Percentiles rank a stretch among this genome's conserved stretches.
Conservation (phyloP, 1,284 basidiomycete genomes). For the Boletus smithii region DNA sequence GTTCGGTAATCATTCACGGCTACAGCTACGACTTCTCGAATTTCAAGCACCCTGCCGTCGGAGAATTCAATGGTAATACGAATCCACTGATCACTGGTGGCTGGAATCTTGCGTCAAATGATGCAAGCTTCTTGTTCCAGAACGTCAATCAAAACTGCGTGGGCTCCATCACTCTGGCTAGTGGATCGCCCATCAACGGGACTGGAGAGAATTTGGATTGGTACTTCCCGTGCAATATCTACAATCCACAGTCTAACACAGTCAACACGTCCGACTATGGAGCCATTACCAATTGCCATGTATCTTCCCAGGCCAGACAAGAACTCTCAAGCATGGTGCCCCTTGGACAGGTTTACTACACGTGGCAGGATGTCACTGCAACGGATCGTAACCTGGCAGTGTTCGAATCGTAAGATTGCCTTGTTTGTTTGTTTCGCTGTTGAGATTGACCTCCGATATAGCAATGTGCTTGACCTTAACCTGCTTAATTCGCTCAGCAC, state of each 20-base stretch:
- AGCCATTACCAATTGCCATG: conserved; percentile 69
- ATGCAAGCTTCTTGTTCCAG: conserved; percentile 94
- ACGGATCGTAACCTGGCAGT: conserved; percentile 80
- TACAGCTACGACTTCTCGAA: conserved; percentile 87
- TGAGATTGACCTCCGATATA: conserved; percentile 33
- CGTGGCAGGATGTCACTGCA: conserved; percentile 82
- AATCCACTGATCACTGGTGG: conserved; percentile 81
- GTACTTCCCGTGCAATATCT: conserved; percentile 97
- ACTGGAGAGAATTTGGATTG: conserved; percentile 61
- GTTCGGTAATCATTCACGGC: conserved; percentile 90
- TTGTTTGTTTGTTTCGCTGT: conserved; percentile 2
- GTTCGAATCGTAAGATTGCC: conserved; percentile 73
- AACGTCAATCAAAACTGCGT: conserved; percentile 82
- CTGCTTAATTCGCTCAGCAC: conserved; percentile 82
- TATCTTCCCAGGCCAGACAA: conserved; percentile 50
- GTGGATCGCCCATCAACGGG: conserved; percentile 64
- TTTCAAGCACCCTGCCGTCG: conserved; percentile 78
- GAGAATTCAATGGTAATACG: conserved; percentile 68
- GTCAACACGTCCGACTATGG: conserved; percentile 73
- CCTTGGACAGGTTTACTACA: conserved; percentile 88
- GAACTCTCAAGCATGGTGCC: conserved; percentile 49
- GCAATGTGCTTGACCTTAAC: conserved; percentile 83
- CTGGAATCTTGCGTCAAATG: conserved; percentile 81
- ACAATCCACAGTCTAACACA: conserved; percentile 61
- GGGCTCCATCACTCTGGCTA: conserved; percentile 70